These are phyloP conservation scores for Solanum boliviense DNA, from an alignment of 257 asterid species.

Conservation along the genomic window DNA sequence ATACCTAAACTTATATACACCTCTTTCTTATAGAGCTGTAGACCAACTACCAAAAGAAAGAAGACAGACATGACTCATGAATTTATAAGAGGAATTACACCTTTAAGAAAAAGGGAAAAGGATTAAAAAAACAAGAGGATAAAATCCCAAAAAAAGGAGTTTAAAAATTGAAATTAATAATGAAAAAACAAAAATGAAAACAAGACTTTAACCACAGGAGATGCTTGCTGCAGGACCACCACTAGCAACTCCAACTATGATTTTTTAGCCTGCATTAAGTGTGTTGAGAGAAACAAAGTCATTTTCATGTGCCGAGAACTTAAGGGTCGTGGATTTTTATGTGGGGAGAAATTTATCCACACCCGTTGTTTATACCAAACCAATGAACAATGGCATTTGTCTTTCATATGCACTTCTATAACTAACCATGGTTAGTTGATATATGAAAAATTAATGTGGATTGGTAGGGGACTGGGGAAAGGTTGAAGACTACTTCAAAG, in stretches of 20 bases:
- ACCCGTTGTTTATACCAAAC: not conserved
- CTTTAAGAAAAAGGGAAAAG: not conserved
- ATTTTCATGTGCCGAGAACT: not conserved
- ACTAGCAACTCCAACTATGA: constrained; percentile 6
- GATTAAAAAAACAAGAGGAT: not conserved
- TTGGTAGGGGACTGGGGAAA: not conserved
- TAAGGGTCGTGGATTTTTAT: not conserved
- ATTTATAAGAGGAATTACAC: not conserved
- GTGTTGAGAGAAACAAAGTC: not conserved
- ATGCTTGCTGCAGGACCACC: not conserved
- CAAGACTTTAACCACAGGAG: not conserved
- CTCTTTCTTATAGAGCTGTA: not conserved
- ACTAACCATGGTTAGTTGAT: not conserved
- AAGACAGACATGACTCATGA: not conserved
- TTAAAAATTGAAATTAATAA: not conserved
- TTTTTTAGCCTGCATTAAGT: constrained; percentile 57
- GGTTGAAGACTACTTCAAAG: not conserved
- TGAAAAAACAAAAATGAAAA: not conserved
- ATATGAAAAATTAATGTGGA: not conserved
- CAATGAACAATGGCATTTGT: not conserved
- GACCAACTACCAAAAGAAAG: not conserved
- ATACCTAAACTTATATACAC: not conserved
- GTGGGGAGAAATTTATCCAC: not conserved
- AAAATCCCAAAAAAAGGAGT: not conserved
- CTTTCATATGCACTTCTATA: not conserved